These are phyloP conservation scores for Cyclostephanos invisitatus DNA, from an alignment of 108 stramenopile species.

Conservation along the genomic window DNA sequence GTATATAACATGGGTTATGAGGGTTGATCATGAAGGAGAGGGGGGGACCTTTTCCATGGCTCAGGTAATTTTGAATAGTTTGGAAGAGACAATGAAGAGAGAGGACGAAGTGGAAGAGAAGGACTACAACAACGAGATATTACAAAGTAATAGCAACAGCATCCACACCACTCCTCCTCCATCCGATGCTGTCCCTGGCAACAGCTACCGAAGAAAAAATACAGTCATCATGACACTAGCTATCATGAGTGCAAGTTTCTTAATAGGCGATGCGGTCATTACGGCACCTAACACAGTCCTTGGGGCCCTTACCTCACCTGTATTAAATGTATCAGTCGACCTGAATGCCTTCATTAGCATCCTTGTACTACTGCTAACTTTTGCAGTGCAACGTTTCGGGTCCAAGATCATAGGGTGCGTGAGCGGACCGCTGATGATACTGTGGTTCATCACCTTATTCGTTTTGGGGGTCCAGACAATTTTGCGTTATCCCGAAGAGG, in stretches of 20 bases:
- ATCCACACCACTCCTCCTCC: too few relatives aligned
- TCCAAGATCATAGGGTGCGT: neutral
- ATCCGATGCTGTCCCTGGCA: neutral
- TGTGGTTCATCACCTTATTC: neutral
- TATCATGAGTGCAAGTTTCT: neutral
- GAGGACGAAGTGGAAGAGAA: too few relatives aligned
- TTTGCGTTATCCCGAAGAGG: conserved; percentile 7
- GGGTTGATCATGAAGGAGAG: neutral
- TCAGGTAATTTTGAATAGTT: neutral
- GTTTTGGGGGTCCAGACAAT: neutral
- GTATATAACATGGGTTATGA: conserved; percentile 2
- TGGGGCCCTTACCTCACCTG: neutral
- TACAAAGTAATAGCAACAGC: too few relatives aligned
- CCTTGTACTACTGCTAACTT: neutral
- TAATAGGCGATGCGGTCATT: neutral
- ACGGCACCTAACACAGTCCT: neutral
- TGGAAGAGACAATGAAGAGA: neutral
- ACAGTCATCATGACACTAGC: neutral
- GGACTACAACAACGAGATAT: too few relatives aligned
- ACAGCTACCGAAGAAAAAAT: neutral
- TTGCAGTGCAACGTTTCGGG: neutral
- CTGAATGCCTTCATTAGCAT: neutral
- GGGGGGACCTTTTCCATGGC: conserved; percentile 1
- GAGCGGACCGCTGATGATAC: neutral
- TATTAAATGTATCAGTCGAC: neutral